Evolutionary conservation across 768 basidiomycete genomes (phyloP).

Genomic region (Lactifluus subvellereus): DNA sequence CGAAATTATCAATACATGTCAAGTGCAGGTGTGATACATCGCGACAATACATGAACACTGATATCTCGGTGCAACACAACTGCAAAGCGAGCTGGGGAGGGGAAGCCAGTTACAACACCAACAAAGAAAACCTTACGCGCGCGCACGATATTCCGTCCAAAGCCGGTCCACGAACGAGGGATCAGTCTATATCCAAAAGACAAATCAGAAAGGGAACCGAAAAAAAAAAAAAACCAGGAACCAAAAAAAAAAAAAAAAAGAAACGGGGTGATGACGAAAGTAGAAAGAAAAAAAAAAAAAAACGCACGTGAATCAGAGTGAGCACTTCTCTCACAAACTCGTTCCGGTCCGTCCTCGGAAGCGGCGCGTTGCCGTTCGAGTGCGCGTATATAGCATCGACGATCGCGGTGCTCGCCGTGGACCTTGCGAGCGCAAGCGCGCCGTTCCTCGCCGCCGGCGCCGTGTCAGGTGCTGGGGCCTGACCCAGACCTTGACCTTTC

Average conservation of each 20-base stretch:
- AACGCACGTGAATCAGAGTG: conserved; percentile 43
- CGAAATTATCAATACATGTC: conserved; percentile 12
- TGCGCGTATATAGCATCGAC: conserved; percentile 18
- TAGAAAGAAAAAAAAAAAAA: neutral
- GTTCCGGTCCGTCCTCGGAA: conserved; percentile 25
- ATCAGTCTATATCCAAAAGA: conserved; percentile 48
- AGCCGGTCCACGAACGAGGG: conserved; percentile 58
- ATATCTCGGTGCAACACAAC: conserved; percentile 12
- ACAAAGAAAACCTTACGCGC: neutral
- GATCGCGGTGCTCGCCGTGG: conserved; percentile 17
- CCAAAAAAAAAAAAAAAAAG: neutral
- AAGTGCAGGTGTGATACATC: conserved; percentile 16
- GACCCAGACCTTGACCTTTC: neutral
- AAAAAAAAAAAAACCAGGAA: too few relatives aligned
- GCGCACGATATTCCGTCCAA: conserved; percentile 44
- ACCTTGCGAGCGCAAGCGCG: conserved; percentile 4
- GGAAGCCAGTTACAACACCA: neutral
- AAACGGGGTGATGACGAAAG: too few relatives aligned
- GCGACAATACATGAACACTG: conserved; percentile 10
- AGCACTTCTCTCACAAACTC: conserved; percentile 66
- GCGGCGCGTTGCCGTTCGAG: conserved; percentile 12
- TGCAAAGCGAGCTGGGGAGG: neutral
- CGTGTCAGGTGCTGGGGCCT: neutral
- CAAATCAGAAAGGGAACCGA: neutral
- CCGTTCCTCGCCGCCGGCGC: conserved; percentile 1